These are phyloP conservation scores for Jaapia argillacea DNA, from an alignment of 768 basidiomycete species.

Conservation along the genomic window DNA sequence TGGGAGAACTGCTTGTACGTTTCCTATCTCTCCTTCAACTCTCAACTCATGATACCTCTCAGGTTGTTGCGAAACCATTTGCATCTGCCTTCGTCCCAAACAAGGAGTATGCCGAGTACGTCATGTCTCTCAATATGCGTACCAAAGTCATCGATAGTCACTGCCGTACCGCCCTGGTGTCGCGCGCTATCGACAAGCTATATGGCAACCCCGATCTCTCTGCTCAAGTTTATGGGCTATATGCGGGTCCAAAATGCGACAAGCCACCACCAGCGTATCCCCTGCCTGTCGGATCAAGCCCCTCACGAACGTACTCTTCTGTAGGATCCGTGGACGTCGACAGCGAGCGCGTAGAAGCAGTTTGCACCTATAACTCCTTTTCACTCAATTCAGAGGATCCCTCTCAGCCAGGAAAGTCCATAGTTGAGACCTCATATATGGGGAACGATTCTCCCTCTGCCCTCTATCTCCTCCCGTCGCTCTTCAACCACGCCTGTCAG, in stretches of 20 bases:
- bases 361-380: too few species aligned
- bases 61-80: constrained; percentile 20
- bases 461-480: too few species aligned
- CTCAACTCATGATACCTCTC: neutral
- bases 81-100: constrained; percentile 10
- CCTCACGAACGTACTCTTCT: constrained; percentile 17
- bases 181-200: constrained; percentile 9
- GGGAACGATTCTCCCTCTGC: too few species aligned
- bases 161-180: constrained; percentile 4
- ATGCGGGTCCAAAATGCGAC: constrained; percentile 15
- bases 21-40: neutral
- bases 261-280: constrained; percentile 11
- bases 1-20: constrained; percentile 19
- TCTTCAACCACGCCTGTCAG: too few species aligned
- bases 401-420: too few species aligned
- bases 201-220: constrained; percentile 14
- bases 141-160: too few species aligned
- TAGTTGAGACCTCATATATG: too few species aligned
- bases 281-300: neutral
- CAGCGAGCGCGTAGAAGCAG: too few species aligned
- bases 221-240: constrained; percentile 13
- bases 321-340: too few species aligned
- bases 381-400: too few species aligned
- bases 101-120: too few species aligned
- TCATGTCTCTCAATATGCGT: too few species aligned